phyloP scores from a whole-genome alignment of 441 rosid genomes.

The Melianthus villosus region DNA sequence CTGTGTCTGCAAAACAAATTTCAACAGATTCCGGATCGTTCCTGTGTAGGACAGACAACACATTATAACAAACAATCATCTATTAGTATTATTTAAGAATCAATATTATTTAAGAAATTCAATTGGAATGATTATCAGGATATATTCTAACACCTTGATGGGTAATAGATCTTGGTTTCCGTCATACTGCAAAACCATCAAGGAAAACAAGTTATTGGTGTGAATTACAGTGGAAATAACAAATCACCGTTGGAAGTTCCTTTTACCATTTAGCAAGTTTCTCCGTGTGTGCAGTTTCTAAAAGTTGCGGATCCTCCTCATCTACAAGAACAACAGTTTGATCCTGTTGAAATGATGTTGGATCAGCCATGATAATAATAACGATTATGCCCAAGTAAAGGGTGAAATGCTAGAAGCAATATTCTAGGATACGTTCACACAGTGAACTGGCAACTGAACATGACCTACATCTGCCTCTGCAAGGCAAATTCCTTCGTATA shows the following conservation, averaged over 20 bases:
- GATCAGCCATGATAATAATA: neutral
- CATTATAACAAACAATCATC: neutral
- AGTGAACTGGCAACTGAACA: too few relatives aligned
- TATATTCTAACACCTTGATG: slow-evolving; percentile 44
- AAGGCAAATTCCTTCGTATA: too few relatives aligned
- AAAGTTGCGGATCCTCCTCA: slow-evolving; percentile 48
- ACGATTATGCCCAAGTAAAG: neutral
- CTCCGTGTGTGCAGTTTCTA: slow-evolving; percentile 18
- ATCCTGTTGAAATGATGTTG: slow-evolving; percentile 9
- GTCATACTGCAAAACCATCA: slow-evolving; percentile 36
- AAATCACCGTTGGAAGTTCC: slow-evolving; percentile 2
- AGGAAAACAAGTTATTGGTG: slow-evolving; percentile 11
- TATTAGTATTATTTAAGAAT: slow-evolving; percentile 1
- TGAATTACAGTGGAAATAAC: slow-evolving; percentile 2
- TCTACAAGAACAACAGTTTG: slow-evolving; percentile 44
- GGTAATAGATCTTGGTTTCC: slow-evolving; percentile 46
- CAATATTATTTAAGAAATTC: slow-evolving; percentile 1
- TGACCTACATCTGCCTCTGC: too few relatives aligned
- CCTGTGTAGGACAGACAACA: slow-evolving; percentile 19
- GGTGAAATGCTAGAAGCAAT: too few relatives aligned
- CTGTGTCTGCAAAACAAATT: slow-evolving; percentile 39
- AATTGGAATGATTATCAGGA: slow-evolving; percentile 2
- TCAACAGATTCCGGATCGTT: slow-evolving; percentile 55
- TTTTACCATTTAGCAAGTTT: slow-evolving; percentile 43
- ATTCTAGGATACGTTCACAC: too few relatives aligned